phyloP scores from a whole-genome alignment of 805 yeast genomes.

The Yarrowia alimentaria region DNA sequence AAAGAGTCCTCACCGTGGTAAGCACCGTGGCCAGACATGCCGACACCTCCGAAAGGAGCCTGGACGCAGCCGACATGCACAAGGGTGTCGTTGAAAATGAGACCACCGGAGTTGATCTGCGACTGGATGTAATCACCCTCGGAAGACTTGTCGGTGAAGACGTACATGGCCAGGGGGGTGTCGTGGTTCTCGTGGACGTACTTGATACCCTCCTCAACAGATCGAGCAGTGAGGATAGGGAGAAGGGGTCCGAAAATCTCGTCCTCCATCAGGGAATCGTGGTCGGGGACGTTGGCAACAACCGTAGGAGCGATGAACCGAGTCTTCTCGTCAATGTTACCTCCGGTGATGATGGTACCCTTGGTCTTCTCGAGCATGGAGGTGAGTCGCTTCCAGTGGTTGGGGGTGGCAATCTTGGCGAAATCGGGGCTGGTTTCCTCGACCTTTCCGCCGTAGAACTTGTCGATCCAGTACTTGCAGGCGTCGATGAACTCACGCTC shows the following conservation, averaged over 20 bases:
- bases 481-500: slow-evolving; percentile 52
- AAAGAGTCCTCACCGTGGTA: slow-evolving; percentile 75
- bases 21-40: slow-evolving; percentile 73
- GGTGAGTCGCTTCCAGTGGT: slow-evolving; percentile 51
- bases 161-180: slow-evolving; percentile 76
- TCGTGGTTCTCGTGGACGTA: slow-evolving; percentile 52
- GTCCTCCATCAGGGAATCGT: slow-evolving; percentile 66
- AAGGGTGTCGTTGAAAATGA: slow-evolving; percentile 65
- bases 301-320: slow-evolving; percentile 70
- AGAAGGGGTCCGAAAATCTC: slow-evolving; percentile 84
- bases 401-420: slow-evolving; percentile 61
- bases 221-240: slow-evolving; percentile 61
- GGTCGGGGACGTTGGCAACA: slow-evolving; percentile 57
- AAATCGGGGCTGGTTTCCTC: slow-evolving; percentile 42
- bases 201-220: slow-evolving; percentile 33
- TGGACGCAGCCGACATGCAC: slow-evolving; percentile 63
- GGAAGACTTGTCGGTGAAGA: slow-evolving; percentile 51
- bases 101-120: slow-evolving; percentile 67
- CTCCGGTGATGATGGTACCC: slow-evolving; percentile 39
- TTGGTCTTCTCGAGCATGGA: slow-evolving; percentile 41
- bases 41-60: slow-evolving; percentile 90
- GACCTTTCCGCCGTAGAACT: slow-evolving; percentile 41
- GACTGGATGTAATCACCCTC: slow-evolving; percentile 52
- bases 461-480: slow-evolving; percentile 44
- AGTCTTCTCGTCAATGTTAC: slow-evolving; percentile 38